Conservation (phyloP, 805 yeast genomes). For the Priceomyces haplophilus region DNA sequence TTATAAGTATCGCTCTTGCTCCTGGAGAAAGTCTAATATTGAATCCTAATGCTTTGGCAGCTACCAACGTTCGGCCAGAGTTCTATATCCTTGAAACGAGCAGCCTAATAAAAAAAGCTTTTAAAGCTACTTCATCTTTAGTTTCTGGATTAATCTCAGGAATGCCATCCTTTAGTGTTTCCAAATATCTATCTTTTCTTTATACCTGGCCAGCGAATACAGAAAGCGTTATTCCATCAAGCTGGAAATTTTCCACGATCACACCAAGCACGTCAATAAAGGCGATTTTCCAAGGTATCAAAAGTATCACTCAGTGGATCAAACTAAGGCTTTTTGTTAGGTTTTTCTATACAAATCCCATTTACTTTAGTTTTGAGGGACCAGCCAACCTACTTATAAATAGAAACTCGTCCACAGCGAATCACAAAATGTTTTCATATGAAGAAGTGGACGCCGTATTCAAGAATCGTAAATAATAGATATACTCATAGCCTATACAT, state of each 20-base stretch:
- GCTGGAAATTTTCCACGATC: background rate
- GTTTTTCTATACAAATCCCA: slow-evolving; percentile 13
- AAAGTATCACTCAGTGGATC: slow-evolving; percentile 1
- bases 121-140: background rate
- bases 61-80: slow-evolving; percentile 16
- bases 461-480: background rate
- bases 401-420: slow-evolving; percentile 13
- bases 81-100: background rate
- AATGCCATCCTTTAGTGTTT: background rate
- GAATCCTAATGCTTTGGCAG: slow-evolving; percentile 40
- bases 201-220: background rate
- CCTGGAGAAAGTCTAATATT: slow-evolving; percentile 38
- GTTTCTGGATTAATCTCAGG: background rate
- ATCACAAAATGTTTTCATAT: slow-evolving; percentile 13
- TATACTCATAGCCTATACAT: background rate
- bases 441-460: slow-evolving; percentile 14
- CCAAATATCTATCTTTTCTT: background rate
- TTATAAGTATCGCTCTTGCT: slow-evolving; percentile 32
- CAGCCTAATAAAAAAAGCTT: background rate
- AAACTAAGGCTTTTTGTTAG: slow-evolving; percentile 12
- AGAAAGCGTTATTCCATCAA: background rate
- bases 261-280: background rate
- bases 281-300: background rate
- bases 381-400: slow-evolving; percentile 26
- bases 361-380: slow-evolving; percentile 23